Evolutionary conservation across 768 basidiomycete species (phyloP).

Genomic region (Pholiota molesta): DNA sequence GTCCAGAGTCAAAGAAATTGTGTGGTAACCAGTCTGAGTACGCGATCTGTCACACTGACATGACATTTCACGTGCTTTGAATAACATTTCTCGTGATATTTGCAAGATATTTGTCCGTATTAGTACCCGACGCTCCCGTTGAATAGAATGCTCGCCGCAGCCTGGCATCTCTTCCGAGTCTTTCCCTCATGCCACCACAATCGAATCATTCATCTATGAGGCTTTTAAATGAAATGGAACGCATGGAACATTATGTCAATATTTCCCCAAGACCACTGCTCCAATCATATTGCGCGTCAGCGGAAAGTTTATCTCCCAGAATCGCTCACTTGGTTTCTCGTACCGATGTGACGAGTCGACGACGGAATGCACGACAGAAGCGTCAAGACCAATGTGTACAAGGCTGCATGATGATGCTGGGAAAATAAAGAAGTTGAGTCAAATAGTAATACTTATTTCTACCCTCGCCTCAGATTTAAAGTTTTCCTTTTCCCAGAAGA

Average conservation of each 20-base stretch:
- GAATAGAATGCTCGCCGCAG: no score
- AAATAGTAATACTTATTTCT: no score
- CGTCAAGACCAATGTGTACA: neutral
- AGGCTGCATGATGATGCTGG: neutral
- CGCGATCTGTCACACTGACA: neutral
- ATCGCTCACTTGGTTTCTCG: neutral
- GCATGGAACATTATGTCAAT: no score
- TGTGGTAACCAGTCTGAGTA: neutral
- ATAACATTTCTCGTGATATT: neutral
- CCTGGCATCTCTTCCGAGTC: no score
- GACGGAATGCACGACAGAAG: neutral
- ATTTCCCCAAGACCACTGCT: no score
- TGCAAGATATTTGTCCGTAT: neutral
- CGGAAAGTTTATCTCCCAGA: no score
- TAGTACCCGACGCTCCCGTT: neutral
- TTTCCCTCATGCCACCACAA: no score
- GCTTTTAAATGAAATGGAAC: no score
- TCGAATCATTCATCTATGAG: no score
- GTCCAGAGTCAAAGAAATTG: neutral
- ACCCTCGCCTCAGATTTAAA: no score
- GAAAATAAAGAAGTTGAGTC: neutral
- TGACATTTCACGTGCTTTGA: neutral
- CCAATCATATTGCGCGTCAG: no score
- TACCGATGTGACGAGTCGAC: neutral
- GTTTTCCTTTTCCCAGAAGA: no score